These are phyloP conservation scores for Aspergillus homomorphus DNA, from an alignment of 495 filamentous ascomycete species.

Conservation along the genomic window DNA sequence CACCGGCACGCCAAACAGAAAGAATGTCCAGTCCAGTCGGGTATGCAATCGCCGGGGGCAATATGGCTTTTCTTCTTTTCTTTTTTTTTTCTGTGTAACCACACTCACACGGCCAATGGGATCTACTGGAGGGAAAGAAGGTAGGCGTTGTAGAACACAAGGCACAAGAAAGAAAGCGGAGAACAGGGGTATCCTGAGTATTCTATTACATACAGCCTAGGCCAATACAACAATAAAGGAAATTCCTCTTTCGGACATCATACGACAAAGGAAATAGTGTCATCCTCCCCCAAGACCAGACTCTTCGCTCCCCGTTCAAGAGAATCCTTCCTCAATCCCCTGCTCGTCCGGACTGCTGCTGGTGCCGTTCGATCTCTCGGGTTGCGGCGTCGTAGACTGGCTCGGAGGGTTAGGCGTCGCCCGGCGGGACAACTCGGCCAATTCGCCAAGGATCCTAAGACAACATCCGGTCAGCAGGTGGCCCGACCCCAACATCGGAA, in stretches of 20 bases:
- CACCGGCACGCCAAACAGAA: not conserved
- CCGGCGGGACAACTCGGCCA: constrained; percentile 38
- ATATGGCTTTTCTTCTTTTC: not conserved
- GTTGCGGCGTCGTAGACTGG: constrained; percentile 33
- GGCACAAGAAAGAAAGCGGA: constrained; percentile 2
- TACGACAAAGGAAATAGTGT: constrained; percentile 23
- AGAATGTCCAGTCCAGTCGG: not conserved
- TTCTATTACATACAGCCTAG: constrained; percentile 42
- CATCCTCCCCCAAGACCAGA: constrained; percentile 15
- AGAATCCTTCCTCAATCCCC: constrained; percentile 4
- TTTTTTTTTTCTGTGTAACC: not conserved
- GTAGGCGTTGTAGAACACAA: not conserved
- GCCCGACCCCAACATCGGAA: not conserved
- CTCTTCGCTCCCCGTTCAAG: constrained; percentile 18
- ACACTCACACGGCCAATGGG: not conserved
- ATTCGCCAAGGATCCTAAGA: constrained; percentile 41
- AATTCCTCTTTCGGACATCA: constrained; percentile 4
- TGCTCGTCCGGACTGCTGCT: constrained; percentile 21
- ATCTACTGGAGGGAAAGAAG: not conserved
- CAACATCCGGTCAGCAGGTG: constrained; percentile 1
- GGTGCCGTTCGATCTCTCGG: constrained; percentile 22
- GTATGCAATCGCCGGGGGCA: not conserved
- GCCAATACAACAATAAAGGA: constrained; percentile 26
- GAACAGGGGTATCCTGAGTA: constrained; percentile 40
- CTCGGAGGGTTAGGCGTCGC: constrained; percentile 34